These are phyloP conservation scores for Epichloe gansuensis DNA, from an alignment of 2,329 filamentous ascomycete genomes.

Conservation along the genomic window DNA sequence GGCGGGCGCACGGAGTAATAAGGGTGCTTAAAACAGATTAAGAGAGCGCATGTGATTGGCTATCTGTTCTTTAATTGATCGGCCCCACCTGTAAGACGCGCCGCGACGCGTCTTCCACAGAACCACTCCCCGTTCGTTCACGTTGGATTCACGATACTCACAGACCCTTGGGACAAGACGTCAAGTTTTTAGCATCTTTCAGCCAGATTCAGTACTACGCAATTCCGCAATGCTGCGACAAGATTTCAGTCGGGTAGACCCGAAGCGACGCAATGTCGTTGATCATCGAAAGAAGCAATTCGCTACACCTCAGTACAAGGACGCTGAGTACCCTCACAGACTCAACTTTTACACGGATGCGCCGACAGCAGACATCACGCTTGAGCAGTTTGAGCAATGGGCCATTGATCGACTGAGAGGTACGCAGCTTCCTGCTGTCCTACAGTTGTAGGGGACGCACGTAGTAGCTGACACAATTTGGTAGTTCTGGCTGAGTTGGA, in stretches of 20 bases:
- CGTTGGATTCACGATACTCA: neutral
- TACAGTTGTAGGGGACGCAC: neutral
- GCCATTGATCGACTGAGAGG: conserved; percentile 82
- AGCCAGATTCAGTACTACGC: neutral
- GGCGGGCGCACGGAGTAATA: too few species aligned
- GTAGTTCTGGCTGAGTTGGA: conserved; percentile 78
- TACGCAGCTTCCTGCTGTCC: conserved; percentile 22
- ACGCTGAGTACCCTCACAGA: conserved; percentile 67
- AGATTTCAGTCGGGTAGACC: conserved; percentile 39
- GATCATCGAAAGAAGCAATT: conserved; percentile 84
- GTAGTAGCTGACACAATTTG: neutral
- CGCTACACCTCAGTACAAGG: conserved; percentile 60
- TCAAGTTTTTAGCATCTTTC: neutral
- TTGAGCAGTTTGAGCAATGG: conserved; percentile 98
- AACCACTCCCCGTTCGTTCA: neutral
- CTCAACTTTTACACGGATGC: conserved; percentile 86
- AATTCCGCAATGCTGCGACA: conserved; percentile 33
- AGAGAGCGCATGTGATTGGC: conserved; percentile 1
- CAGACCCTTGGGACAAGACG: neutral
- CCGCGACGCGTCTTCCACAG: conserved; percentile 21
- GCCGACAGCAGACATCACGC: conserved; percentile 84
- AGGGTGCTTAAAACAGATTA: too few species aligned
- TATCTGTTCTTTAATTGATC: conserved; percentile 12
- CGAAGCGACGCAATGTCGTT: conserved; percentile 65
- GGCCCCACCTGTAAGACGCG: conserved; percentile 14